Evolutionary conservation across 768 basidiomycete species (phyloP).

Genomic region (Pholiota molesta): DNA sequence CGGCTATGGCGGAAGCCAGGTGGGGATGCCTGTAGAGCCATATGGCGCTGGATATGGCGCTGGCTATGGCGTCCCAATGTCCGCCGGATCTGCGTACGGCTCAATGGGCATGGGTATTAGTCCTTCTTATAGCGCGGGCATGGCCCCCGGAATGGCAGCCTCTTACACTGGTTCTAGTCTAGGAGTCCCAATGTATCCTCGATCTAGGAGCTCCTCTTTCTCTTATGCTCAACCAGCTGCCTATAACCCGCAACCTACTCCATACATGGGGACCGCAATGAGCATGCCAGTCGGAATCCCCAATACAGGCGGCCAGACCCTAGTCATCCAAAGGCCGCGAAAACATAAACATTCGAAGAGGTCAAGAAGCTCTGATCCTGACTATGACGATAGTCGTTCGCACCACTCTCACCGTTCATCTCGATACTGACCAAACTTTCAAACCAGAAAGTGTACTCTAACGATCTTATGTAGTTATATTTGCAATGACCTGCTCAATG

Average conservation of each 20-base stretch:
- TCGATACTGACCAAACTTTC: not conserved
- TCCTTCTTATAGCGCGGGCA: slow-evolving; percentile 18
- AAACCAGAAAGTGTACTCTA: not conserved
- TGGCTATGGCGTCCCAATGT: slow-evolving; percentile 25
- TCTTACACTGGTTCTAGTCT: slow-evolving; percentile 33
- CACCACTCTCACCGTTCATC: slow-evolving; percentile 12
- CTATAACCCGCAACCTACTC: slow-evolving; percentile 11
- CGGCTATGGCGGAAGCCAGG: slow-evolving; percentile 26
- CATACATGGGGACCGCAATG: slow-evolving; percentile 27
- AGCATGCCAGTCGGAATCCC: slow-evolving; percentile 24
- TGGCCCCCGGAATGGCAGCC: slow-evolving; percentile 26
- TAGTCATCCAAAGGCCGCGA: slow-evolving; percentile 32
- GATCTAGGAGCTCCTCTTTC: slow-evolving; percentile 36
- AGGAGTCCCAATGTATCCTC: slow-evolving; percentile 26
- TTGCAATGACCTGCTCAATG: not conserved
- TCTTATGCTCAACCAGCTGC: slow-evolving; percentile 32
- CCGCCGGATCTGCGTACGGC: slow-evolving; percentile 24
- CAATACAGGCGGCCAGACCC: slow-evolving; percentile 23
- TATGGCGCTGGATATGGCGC: slow-evolving; percentile 24
- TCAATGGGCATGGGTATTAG: slow-evolving; percentile 21
- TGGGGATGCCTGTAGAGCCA: slow-evolving; percentile 27
- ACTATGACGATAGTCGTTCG: slow-evolving; percentile 8
- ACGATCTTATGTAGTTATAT: not conserved
- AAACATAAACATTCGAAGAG: slow-evolving; percentile 29
- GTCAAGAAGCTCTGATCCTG: slow-evolving; percentile 10